Conservation (phyloP, 306 rosid species). For the Morella rubra region DNA sequence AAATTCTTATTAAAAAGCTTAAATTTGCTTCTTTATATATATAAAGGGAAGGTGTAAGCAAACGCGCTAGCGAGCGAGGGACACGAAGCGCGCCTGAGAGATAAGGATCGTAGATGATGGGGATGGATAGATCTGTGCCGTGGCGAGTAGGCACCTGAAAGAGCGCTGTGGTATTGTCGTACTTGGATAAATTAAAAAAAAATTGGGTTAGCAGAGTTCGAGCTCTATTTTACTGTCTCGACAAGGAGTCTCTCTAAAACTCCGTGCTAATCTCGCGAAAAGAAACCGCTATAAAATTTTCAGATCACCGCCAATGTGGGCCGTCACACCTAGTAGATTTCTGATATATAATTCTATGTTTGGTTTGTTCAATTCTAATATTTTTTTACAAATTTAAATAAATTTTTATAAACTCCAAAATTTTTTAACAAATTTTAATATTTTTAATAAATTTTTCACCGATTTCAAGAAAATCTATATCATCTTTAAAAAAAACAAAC, state of each 20-base stretch:
- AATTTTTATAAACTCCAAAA: too few species aligned
- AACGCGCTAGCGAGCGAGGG: not conserved
- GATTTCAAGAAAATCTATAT: too few species aligned
- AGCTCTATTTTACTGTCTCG: constrained; percentile 30
- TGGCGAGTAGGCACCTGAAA: too few species aligned
- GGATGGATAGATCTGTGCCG: not conserved
- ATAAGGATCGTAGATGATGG: not conserved
- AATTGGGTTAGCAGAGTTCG: not conserved
- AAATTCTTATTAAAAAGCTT: not conserved
- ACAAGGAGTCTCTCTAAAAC: not conserved
- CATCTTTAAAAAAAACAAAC: too few species aligned
- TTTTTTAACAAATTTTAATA: too few species aligned
- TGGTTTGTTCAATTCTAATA: too few species aligned
- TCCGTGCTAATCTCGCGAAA: not conserved
- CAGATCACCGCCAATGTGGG: too few species aligned
- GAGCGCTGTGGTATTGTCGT: not conserved
- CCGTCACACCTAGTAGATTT: too few species aligned
- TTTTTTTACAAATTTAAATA: too few species aligned
- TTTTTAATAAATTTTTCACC: too few species aligned
- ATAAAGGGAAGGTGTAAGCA: not conserved
- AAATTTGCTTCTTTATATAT: constrained; percentile 32
- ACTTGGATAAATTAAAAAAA: not conserved
- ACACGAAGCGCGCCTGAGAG: not conserved
- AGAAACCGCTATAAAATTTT: not conserved
- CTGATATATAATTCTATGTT: too few species aligned